A percentile compares a stretch with the other conserved stretches of the same genome.
phyloP scores from a whole-genome alignment of 345 rosid species.

The Turritis glabra region DNA sequence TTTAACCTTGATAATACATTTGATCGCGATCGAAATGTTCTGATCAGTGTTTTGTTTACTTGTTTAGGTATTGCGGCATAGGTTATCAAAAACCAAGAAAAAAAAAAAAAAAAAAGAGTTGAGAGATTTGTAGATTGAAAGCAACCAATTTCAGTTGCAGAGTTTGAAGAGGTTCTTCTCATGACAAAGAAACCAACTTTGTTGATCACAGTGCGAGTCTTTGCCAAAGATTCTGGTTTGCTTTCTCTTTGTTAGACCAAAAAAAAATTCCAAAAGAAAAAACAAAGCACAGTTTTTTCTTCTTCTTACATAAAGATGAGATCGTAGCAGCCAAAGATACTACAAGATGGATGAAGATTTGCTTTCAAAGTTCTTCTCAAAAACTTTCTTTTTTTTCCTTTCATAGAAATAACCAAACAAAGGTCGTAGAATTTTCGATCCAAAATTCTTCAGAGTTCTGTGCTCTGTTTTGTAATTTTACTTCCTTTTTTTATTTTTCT shows the following conservation, averaged over 20 bases:
- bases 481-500: neutral
- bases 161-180: constrained; percentile 27
- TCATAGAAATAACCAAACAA: constrained; percentile 33
- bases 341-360: constrained; percentile 23
- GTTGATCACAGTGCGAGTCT: constrained; percentile 16
- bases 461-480: constrained; percentile 35
- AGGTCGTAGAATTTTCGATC: constrained; percentile 30
- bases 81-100: constrained; percentile 28
- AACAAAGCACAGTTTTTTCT: constrained; percentile 2
- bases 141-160: constrained; percentile 22
- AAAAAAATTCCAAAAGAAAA: neutral
- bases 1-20: neutral
- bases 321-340: constrained; percentile 32
- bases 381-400: neutral
- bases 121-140: constrained; percentile 29
- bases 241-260: constrained; percentile 10
- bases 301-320: constrained; percentile 31
- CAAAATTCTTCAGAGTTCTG: constrained; percentile 28
- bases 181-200: constrained; percentile 23
- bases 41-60: constrained; percentile 8
- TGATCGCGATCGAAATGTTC: neutral
- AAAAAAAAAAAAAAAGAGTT: neutral
- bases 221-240: constrained; percentile 6
- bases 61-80: constrained; percentile 38
- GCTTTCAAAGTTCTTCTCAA: constrained; percentile 24